These are phyloP conservation scores for Jacaranda copaia DNA, from an alignment of 257 asterid genomes.

Conservation along the genomic window DNA sequence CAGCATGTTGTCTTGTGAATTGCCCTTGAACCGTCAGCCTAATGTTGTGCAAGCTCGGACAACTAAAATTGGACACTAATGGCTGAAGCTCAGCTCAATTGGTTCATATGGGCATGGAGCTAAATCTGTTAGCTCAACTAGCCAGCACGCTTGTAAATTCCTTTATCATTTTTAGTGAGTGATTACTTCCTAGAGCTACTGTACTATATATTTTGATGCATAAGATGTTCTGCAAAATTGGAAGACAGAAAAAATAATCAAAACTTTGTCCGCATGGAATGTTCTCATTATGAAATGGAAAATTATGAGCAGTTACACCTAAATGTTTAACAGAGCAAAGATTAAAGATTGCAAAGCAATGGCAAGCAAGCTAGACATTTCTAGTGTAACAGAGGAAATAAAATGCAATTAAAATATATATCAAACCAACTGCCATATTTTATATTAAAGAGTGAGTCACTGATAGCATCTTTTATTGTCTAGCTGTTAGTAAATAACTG, in stretches of 20 bases:
- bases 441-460: not conserved
- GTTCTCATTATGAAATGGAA: not conserved
- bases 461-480: not conserved
- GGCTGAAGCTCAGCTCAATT: slow-evolving; percentile 9
- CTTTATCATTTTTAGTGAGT: not conserved
- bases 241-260: not conserved
- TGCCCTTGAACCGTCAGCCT: too few species aligned
- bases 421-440: not conserved
- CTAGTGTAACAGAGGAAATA: not conserved
- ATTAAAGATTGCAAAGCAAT: not conserved
- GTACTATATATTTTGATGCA: not conserved
- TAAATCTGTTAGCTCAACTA: slow-evolving; percentile 4
- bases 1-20: not conserved
- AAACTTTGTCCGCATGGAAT: not conserved
- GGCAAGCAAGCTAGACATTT: not conserved
- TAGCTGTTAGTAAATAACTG: not conserved
- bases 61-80: not conserved
- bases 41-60: too few species aligned
- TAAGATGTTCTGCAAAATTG: not conserved
- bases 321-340: slow-evolving; percentile 2
- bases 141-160: not conserved
- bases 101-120: not conserved
- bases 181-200: slow-evolving; percentile 8
- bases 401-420: not conserved
- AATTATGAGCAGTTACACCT: not conserved